Evolutionary conservation across 2,329 filamentous ascomycete genomes (phyloP).

Genomic region (Alternaria consortialis): DNA sequence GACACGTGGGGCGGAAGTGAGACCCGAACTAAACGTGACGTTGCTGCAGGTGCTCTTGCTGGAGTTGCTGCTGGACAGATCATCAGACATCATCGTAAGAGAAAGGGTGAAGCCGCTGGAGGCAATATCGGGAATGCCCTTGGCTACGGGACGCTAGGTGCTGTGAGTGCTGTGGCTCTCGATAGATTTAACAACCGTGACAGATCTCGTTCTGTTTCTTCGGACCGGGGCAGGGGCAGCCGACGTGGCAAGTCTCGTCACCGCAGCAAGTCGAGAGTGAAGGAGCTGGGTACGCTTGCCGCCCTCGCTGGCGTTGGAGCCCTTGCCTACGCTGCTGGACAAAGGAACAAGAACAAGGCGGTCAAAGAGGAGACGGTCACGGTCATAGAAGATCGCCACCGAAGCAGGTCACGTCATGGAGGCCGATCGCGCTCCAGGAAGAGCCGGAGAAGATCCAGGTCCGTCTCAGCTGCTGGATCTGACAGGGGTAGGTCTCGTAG

Average conservation of each 20-base stretch:
- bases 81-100: slow-evolving; percentile 65
- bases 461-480: slow-evolving; percentile 46
- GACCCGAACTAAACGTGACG: slow-evolving; percentile 63
- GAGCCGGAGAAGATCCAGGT: slow-evolving; percentile 38
- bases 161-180: slow-evolving; percentile 67
- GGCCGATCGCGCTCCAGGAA: slow-evolving; percentile 55
- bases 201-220: slow-evolving; percentile 53
- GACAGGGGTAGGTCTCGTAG: slow-evolving; percentile 51
- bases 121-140: slow-evolving; percentile 62
- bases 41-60: slow-evolving; percentile 69
- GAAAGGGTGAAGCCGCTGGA: slow-evolving; percentile 63
- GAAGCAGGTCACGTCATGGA: slow-evolving; percentile 41
- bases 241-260: slow-evolving; percentile 41
- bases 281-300: slow-evolving; percentile 66
- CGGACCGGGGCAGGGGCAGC: slow-evolving; percentile 37
- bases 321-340: slow-evolving; percentile 62
- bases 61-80: slow-evolving; percentile 69
- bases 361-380: slow-evolving; percentile 48
- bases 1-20: slow-evolving; percentile 53
- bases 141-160: slow-evolving; percentile 69
- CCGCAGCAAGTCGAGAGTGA: slow-evolving; percentile 54
- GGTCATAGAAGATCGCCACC: slow-evolving; percentile 55
- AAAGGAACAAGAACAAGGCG: slow-evolving; percentile 57
- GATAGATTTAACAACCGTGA: slow-evolving; percentile 61
- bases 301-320: slow-evolving; percentile 69